Conservation (phyloP, 129 eudicot species). For the Solidago caesia region DNA sequence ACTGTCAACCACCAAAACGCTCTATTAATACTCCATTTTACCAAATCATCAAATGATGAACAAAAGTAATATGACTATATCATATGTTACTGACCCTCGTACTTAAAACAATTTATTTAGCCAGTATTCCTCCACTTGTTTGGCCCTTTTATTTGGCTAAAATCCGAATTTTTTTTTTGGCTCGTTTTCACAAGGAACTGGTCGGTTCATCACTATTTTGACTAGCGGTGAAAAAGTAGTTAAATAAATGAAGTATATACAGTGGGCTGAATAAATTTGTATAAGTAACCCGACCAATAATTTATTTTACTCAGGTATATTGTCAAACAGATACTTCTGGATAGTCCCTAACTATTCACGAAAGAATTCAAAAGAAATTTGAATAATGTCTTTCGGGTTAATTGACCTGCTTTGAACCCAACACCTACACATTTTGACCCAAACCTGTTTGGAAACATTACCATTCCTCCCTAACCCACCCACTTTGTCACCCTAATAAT, state of each 20-base stretch:
- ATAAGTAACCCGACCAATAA: not conserved
- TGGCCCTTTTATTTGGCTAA: not conserved
- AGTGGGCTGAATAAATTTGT: no score
- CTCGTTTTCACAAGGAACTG: not conserved
- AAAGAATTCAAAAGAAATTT: not conserved
- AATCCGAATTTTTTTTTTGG: not conserved
- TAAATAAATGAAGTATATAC: no score
- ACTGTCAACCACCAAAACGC: constrained; percentile 40
- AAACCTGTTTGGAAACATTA: not conserved
- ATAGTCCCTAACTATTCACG: not conserved
- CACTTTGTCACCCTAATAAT: not conserved
- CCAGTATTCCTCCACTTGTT: not conserved
- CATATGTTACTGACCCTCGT: not conserved
- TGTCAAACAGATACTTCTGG: not conserved
- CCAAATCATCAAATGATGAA: not conserved
- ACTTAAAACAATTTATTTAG: not conserved
- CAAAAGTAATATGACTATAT: not conserved
- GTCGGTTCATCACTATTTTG: not conserved
- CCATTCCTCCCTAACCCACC: not conserved
- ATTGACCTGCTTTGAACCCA: no score
- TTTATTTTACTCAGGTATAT: not conserved
- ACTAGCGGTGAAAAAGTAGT: no score
- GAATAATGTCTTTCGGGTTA: no score
- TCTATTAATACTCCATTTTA: not conserved
- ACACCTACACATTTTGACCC: no score